Evolutionary conservation across 2,329 filamentous ascomycete species (phyloP).

Genomic region (Colletotrichum incanum): DNA sequence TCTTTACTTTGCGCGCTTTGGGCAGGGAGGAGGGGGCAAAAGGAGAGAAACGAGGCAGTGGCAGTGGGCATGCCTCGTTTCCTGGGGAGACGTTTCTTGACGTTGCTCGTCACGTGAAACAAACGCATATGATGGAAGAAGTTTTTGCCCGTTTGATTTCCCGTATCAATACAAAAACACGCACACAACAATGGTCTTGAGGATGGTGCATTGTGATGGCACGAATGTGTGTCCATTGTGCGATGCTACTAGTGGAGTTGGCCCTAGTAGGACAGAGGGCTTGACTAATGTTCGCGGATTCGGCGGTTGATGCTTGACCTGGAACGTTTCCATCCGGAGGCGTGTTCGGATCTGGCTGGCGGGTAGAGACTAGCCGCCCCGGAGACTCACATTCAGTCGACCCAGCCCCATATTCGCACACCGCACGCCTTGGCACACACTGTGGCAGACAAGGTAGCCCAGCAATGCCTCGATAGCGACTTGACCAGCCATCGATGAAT

Average conservation of each 20-base stretch:
- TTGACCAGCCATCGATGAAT: not conserved
- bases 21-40: not conserved
- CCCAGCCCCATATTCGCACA: too few relatives aligned
- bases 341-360: not conserved
- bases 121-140: conserved; percentile 12
- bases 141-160: conserved; percentile 26
- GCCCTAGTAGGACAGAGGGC: not conserved
- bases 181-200: not conserved
- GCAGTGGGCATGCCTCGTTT: conserved; percentile 29
- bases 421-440: too few relatives aligned
- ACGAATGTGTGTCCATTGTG: not conserved
- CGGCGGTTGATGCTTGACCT: not conserved
- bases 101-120: conserved; percentile 11
- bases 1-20: conserved; percentile 8
- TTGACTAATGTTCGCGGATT: not conserved
- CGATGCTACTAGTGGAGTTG: not conserved
- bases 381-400: not conserved
- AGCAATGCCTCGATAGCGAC: not conserved
- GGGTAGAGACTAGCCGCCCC: not conserved
- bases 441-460: not conserved
- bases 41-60: not conserved
- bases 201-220: not conserved
- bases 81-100: conserved; percentile 13
- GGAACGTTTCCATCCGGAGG: not conserved
- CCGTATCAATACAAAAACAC: conserved; percentile 39